phyloP scores from a whole-genome alignment of 176 grass and related monocot genomes.

The Bonia amplexicaulis region DNA sequence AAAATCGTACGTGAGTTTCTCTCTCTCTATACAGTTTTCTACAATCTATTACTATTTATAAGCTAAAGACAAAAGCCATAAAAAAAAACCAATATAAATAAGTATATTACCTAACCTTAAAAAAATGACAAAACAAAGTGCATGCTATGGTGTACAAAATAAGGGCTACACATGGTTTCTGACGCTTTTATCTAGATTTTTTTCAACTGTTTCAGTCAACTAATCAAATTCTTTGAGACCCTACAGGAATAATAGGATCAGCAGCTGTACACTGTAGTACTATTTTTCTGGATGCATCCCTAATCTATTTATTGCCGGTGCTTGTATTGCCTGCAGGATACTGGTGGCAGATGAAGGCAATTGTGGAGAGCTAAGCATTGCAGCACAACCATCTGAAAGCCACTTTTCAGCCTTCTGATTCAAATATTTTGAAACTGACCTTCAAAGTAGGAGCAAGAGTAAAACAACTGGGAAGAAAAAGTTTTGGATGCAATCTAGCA shows the following conservation, averaged over 20 bases:
- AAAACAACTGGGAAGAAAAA: conserved; percentile 14
- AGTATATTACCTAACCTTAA: neutral
- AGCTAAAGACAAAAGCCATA: too few species aligned
- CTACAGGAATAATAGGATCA: conserved; percentile 13
- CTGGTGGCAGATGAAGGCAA: conserved; percentile 49
- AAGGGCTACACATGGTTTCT: neutral
- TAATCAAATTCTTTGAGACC: neutral
- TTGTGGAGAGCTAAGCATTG: conserved; percentile 46
- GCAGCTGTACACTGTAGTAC: neutral
- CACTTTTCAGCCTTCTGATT: conserved; percentile 73
- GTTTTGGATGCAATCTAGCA: conserved; percentile 40
- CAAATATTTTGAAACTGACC: conserved; percentile 39
- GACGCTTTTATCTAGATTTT: neutral
- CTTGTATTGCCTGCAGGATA: conserved; percentile 40
- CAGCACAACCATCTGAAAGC: conserved; percentile 45
- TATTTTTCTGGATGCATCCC: conserved; percentile 13
- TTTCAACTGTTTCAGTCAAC: conserved; percentile 7
- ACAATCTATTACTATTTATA: too few species aligned
- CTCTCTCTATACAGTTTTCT: too few species aligned
- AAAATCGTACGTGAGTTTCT: too few species aligned
- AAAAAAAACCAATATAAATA: too few species aligned
- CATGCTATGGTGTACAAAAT: neutral
- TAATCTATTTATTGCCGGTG: conserved; percentile 9
- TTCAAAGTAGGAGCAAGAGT: conserved; percentile 36
- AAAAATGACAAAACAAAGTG: neutral